These are phyloP conservation scores for Pythium utonaiense DNA, from an alignment of 352 stramenopile genomes.

Conservation along the genomic window DNA sequence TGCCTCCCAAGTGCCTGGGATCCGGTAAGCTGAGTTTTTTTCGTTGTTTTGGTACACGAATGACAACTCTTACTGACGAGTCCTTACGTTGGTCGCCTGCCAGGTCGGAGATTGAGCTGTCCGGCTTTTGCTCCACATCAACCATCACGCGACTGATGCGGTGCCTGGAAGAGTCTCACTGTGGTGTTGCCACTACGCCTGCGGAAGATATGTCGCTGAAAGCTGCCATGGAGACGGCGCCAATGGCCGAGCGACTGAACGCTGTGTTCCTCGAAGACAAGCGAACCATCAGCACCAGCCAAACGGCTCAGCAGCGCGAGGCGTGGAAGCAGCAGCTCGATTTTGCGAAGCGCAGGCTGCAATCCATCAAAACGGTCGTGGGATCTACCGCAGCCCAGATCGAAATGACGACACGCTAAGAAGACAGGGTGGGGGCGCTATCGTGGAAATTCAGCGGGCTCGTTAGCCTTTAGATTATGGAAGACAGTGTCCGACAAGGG, in stretches of 20 bases:
- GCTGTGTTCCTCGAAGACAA: constrained; percentile 38
- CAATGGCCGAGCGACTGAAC: constrained; percentile 55
- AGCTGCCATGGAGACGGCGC: constrained; percentile 15
- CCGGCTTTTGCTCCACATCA: constrained; percentile 53
- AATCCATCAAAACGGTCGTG: constrained; percentile 6
- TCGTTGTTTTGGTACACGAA: too few relatives aligned
- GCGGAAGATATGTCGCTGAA: constrained; percentile 5
- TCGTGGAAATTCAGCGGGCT: neutral
- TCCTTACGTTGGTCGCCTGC: neutral
- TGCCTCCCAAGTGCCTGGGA: neutral
- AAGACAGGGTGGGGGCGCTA: too few relatives aligned
- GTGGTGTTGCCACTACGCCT: constrained; percentile 7
- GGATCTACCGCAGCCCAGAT: neutral
- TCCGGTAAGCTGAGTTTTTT: neutral
- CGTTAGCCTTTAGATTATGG: neutral
- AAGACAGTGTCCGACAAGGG: neutral
- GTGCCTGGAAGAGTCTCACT: constrained; percentile 34
- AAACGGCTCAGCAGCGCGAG: constrained; percentile 23
- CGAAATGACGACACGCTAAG: constrained; percentile 21
- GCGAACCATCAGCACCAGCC: constrained; percentile 5
- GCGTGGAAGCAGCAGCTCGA: constrained; percentile 52
- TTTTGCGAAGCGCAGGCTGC: constrained; percentile 49
- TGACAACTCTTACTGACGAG: neutral
- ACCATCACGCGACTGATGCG: constrained; percentile 33
- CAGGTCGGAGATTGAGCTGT: constrained; percentile 36